Conservation (phyloP, 2,329 filamentous ascomycete species). For the Hypoxylon sp. region DNA sequence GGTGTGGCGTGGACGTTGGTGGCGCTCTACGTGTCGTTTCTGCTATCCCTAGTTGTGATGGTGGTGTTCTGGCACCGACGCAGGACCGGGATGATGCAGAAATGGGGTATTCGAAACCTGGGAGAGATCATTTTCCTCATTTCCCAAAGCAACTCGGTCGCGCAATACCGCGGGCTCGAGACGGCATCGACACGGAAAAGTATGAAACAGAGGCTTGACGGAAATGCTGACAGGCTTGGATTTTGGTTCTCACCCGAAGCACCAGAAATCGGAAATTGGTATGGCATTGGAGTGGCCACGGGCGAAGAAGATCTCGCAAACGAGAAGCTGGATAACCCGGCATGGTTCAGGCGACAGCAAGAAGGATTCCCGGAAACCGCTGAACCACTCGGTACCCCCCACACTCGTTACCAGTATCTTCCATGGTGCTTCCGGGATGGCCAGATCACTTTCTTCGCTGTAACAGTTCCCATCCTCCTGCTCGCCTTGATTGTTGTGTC, state of each 20-base stretch:
- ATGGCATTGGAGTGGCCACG: conserved; percentile 59
- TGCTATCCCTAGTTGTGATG: conserved; percentile 70
- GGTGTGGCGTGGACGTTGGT: conserved; percentile 84
- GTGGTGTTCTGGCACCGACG: conserved; percentile 75
- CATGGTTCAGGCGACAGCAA: conserved; percentile 52
- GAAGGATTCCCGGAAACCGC: conserved; percentile 58
- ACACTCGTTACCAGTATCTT: conserved; percentile 75
- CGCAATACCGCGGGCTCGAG: conserved; percentile 79
- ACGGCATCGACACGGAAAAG: conserved; percentile 67
- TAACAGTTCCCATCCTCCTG: conserved; percentile 73
- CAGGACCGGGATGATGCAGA: conserved; percentile 76
- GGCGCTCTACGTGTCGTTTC: conserved; percentile 77
- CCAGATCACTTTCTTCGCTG: conserved; percentile 75
- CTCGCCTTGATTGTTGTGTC: conserved; percentile 82
- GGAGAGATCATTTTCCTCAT: conserved; percentile 85
- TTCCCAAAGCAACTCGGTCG: conserved; percentile 82
- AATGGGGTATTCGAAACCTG: conserved; percentile 85
- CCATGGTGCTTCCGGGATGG: conserved; percentile 82
- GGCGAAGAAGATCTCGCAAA: conserved; percentile 47
- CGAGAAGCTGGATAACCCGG: conserved; percentile 47
- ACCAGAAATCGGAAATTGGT: conserved; percentile 76
- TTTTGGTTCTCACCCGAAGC: conserved; percentile 83
- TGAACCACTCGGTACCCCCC: conserved; percentile 65
- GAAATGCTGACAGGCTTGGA: conserved; percentile 79
- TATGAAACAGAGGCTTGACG: conserved; percentile 69